These are phyloP conservation scores for Neolentinus lepideus DNA, from an alignment of 1,284 basidiomycete genomes.

Conservation along the genomic window DNA sequence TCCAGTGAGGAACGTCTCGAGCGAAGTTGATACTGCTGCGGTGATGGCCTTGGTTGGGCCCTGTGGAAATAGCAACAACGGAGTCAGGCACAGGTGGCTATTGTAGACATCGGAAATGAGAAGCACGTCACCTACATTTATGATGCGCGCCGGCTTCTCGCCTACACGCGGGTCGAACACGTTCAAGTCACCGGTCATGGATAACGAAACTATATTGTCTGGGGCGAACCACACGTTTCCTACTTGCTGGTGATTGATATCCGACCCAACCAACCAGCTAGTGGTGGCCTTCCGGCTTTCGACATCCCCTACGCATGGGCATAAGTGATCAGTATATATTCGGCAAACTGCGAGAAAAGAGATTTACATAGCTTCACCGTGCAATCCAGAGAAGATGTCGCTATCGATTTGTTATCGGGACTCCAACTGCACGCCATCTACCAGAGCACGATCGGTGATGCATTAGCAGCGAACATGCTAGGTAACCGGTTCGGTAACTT, in stretches of 20 bases:
- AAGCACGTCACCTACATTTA: constrained; percentile 41
- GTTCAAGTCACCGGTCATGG: constrained; percentile 79
- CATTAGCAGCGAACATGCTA: not conserved
- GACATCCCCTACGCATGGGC: constrained; percentile 61
- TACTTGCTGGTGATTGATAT: constrained; percentile 76
- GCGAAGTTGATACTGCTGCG: constrained; percentile 40
- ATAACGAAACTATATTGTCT: constrained; percentile 77
- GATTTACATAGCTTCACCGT: constrained; percentile 80
- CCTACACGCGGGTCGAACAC: constrained; percentile 74
- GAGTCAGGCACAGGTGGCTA: constrained; percentile 19
- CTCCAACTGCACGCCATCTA: constrained; percentile 80
- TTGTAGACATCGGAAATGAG: constrained; percentile 1
- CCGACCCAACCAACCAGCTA: constrained; percentile 68
- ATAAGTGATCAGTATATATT: not conserved
- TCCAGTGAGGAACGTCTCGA: constrained; percentile 71
- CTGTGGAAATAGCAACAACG: constrained; percentile 17
- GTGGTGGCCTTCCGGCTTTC: constrained; percentile 59
- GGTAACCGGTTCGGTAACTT: constrained; percentile 23
- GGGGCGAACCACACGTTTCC: constrained; percentile 81
- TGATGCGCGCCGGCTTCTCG: constrained; percentile 50
- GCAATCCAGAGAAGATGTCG: constrained; percentile 85
- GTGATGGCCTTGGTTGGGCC: constrained; percentile 50
- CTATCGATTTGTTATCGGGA: constrained; percentile 65
- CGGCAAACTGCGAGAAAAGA: not conserved
- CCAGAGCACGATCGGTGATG: constrained; percentile 1